Conservation (phyloP, 805 yeast species). For the Maudiozyma turicensis region DNA sequence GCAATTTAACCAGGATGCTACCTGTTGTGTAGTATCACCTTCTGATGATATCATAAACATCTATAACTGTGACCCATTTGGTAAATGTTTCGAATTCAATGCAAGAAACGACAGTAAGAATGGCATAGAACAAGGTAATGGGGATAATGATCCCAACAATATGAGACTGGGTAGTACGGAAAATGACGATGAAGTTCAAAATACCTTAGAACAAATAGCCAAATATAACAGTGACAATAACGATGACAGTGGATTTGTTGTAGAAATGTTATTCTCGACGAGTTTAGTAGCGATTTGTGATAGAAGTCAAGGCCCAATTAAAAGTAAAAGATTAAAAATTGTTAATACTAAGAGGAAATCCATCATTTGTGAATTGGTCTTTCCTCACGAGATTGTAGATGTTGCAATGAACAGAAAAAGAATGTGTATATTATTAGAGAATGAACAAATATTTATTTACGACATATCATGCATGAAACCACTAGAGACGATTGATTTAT, state of each 20-base stretch:
- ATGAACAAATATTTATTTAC: slow-evolving; percentile 75
- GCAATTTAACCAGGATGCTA: slow-evolving; percentile 83
- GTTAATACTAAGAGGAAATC: slow-evolving; percentile 63
- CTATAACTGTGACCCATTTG: slow-evolving; percentile 83
- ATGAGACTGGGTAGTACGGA: background rate
- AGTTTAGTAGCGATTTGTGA: slow-evolving; percentile 80
- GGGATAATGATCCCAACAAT: background rate
- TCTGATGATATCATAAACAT: slow-evolving; percentile 56
- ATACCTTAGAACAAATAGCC: background rate
- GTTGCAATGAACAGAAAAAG: slow-evolving; percentile 77
- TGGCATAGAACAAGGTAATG: background rate
- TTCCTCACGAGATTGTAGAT: slow-evolving; percentile 63
- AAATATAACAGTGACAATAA: background rate
- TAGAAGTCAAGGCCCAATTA: slow-evolving; percentile 49
- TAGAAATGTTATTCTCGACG: slow-evolving; percentile 87
- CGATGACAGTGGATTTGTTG: slow-evolving; percentile 28
- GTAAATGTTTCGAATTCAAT: slow-evolving; percentile 50
- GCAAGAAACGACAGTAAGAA: slow-evolving; percentile 8
- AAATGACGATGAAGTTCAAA: background rate
- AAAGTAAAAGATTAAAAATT: slow-evolving; percentile 53
- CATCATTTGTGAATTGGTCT: slow-evolving; percentile 78
- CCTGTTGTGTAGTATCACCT: slow-evolving; percentile 67
- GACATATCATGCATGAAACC: slow-evolving; percentile 86
- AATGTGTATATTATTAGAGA: slow-evolving; percentile 59
- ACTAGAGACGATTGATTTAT: slow-evolving; percentile 52